These are phyloP conservation scores for Fusarium decemcellulare DNA, from an alignment of 2,329 filamentous ascomycete genomes.

Conservation along the genomic window DNA sequence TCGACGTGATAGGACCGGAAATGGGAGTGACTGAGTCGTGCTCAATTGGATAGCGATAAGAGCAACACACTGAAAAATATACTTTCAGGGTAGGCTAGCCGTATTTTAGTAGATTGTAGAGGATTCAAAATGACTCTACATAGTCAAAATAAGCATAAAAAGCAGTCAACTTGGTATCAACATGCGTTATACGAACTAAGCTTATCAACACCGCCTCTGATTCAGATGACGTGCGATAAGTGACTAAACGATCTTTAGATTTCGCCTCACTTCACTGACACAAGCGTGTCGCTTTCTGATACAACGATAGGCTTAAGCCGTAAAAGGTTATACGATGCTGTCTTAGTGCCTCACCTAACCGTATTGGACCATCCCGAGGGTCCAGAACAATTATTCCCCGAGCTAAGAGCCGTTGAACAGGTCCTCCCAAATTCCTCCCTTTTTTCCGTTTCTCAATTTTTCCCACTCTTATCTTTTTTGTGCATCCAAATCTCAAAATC, in stretches of 20 bases:
- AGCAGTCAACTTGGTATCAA: no score
- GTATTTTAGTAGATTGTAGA: no score
- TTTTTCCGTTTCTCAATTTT: constrained; percentile 11
- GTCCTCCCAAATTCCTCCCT: constrained; percentile 19
- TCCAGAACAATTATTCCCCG: constrained; percentile 30
- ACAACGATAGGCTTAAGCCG: constrained; percentile 31
- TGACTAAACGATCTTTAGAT: not conserved
- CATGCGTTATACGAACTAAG: not conserved
- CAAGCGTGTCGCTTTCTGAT: constrained; percentile 5
- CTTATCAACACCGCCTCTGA: not conserved
- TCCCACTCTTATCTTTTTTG: not conserved
- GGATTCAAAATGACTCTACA: no score
- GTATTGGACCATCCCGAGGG: constrained; percentile 28
- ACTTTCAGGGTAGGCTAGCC: no score
- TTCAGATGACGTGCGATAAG: not conserved
- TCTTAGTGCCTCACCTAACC: constrained; percentile 43
- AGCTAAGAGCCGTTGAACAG: constrained; percentile 11
- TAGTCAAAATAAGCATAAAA: not conserved
- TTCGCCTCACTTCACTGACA: not conserved
- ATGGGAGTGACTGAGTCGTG: no score
- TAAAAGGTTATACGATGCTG: constrained; percentile 41
- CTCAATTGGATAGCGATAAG: no score
- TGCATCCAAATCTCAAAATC: not conserved
- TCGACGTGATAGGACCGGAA: no score
- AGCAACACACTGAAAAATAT: no score